Evolutionary conservation across 2,329 filamentous ascomycete genomes (phyloP).

Genomic region (Penicillium sp.): DNA sequence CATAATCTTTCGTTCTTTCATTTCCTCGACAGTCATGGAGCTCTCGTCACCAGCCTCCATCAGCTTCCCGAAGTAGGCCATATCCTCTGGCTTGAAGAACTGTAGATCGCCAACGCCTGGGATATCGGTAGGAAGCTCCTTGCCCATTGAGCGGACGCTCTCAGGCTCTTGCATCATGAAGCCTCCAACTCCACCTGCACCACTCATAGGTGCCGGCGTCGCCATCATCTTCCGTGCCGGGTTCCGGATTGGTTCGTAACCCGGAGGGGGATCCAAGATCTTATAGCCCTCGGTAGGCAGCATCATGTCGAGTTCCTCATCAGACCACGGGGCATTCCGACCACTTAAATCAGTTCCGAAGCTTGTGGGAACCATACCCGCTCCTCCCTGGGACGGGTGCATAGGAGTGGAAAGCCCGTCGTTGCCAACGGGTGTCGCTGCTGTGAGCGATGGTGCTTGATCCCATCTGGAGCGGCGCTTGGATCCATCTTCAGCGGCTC

Average conservation of each 20-base stretch:
- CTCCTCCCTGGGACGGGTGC: conserved; percentile 64
- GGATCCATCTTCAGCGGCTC: conserved; percentile 55
- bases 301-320: conserved; percentile 91
- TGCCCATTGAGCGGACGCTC: conserved; percentile 75
- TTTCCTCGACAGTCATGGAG: conserved; percentile 83
- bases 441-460: conserved; percentile 67
- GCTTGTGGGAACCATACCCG: conserved; percentile 53
- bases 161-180: conserved; percentile 99
- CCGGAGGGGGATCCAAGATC: conserved; percentile 82
- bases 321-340: conserved; percentile 78
- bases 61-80: conserved; percentile 97
- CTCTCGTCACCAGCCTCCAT: conserved; percentile 94
- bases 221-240: conserved; percentile 72
- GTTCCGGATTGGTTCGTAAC: conserved; percentile 80
- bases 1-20: conserved; percentile 99
- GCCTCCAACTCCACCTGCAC: conserved; percentile 64
- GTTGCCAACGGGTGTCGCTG: conserved; percentile 71
- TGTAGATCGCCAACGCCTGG: conserved; percentile 93
- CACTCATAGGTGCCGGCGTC: conserved; percentile 64
- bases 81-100: conserved; percentile 98
- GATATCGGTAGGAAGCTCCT: conserved; percentile 91
- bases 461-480: conserved; percentile 89
- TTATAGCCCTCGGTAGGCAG: conserved; percentile 91
- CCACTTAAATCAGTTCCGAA: conserved; percentile 80
- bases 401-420: conserved; percentile 75